Conservation (phyloP, 2,329 filamentous ascomycete genomes). For the Atkinsonella hypoxylon region DNA sequence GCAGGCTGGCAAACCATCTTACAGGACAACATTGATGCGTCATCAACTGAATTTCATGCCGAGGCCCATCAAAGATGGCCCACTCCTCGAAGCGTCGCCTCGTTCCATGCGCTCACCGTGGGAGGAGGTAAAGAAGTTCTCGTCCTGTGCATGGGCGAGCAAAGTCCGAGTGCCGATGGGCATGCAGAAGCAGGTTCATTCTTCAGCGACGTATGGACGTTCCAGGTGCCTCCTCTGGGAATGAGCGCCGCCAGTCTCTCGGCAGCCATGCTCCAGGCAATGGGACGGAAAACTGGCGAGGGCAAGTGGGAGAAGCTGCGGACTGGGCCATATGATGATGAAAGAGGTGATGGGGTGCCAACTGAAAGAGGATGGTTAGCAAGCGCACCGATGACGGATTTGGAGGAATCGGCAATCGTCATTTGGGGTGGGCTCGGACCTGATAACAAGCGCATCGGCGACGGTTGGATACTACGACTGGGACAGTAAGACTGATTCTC, state of each 20-base stretch:
- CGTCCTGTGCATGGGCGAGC: conserved; percentile 49
- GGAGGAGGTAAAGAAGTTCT: conserved; percentile 51
- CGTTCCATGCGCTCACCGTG: conserved; percentile 43
- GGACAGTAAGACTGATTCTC: conserved; percentile 14
- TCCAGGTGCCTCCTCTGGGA: conserved; percentile 44
- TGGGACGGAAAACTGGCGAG: conserved; percentile 42
- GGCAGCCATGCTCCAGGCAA: conserved; percentile 40
- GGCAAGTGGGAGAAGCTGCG: conserved; percentile 44
- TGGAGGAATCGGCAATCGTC: conserved; percentile 47
- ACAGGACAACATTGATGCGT: conserved; percentile 22
- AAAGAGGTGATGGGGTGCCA: conserved; percentile 37
- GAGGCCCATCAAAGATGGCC: conserved; percentile 33
- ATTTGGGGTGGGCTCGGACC: conserved; percentile 48
- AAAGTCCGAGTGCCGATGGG: conserved; percentile 33
- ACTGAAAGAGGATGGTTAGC: conserved; percentile 45
- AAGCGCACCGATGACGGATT: conserved; percentile 41
- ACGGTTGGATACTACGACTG: conserved; percentile 53
- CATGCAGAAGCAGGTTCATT: conserved; percentile 41
- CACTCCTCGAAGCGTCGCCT: conserved; percentile 38
- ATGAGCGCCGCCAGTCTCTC: conserved; percentile 43
- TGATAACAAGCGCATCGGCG: conserved; percentile 38
- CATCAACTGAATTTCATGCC: conserved; percentile 23
- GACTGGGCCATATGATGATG: conserved; percentile 37
- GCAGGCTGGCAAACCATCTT: conserved; percentile 43
- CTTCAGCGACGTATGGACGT: conserved; percentile 51